Base-by-base conservation (phyloP, 2,329 filamentous ascomycete species). In the Ambrosiella xylebori region DNA sequence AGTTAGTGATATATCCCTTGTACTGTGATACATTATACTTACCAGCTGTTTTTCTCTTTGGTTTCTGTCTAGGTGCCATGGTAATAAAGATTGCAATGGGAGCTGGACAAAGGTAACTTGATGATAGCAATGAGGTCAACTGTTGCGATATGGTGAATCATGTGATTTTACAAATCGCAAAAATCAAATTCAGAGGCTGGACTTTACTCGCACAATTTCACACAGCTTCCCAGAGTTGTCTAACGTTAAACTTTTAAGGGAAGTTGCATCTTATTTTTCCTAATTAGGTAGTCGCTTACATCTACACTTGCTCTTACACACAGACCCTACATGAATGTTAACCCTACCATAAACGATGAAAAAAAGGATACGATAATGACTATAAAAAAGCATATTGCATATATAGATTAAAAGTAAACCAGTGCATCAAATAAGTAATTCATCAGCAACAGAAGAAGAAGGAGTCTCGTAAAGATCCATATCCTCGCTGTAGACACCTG, bases 401-500 rank as follows among this genome's bases (percentile, higher is more conserved):
- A 54, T 54, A 38, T 15, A 19, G 36, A 41, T 19, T 41, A 12
- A 54, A 44, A 17, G 15, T 13, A 54, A 38, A 39, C 15, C 15
- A 54, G 17, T 35, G 11, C 45, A 19, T 58, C 35, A 59, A 45
- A 59, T 55, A 19, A 61, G 41, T 4, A 61, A 17, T 9, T 58
- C 55, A 45, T 61, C 58, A n/a, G 45, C 53, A 15, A 53, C 15
- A 12, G 58, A 52, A 7, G 58, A 61, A 45, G 52, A 11, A 1
- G 53, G 36, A 36, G 9, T 13, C 35, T n/a, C 41, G 19, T 52
- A 19, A 7, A 27, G 37, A 38, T 57, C 52, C 55, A 57, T 60
- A 45, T 60, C 59, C 35, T 60, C 52, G 15, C 56, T 57, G 36
- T 57, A 58, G 4, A 60, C 56, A 27, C 56, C 47, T 13, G 59